A percentile compares a stretch with the other conserved stretches of the same genome.
Conservation (phyloP, 768 basidiomycete species). For the Leucogyrophana mollusca region DNA sequence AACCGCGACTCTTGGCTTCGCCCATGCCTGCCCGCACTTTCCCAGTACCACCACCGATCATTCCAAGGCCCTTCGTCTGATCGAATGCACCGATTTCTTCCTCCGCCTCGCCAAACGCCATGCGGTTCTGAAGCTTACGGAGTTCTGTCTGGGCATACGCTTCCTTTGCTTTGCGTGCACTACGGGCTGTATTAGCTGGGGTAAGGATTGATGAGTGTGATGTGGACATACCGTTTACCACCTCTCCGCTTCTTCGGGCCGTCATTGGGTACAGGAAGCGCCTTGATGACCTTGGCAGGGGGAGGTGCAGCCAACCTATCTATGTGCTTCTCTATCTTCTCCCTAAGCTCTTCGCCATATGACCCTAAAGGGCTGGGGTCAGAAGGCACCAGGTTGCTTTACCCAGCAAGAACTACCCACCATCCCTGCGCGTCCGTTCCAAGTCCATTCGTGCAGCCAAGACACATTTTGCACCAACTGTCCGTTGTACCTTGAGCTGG, state of each 20-base stretch:
- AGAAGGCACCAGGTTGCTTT: constrained; percentile 1
- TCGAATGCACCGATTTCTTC: constrained; percentile 96
- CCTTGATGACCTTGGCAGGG: constrained; percentile 89
- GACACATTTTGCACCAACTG: constrained; percentile 88
- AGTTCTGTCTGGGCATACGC: constrained; percentile 96
- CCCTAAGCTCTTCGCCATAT: constrained; percentile 79
- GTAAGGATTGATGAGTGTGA: neutral
- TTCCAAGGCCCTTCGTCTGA: constrained; percentile 96
- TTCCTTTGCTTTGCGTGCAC: constrained; percentile 97
- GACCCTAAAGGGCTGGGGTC: constrained; percentile 43
- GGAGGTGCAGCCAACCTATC: constrained; percentile 92
- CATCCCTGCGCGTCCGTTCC: constrained; percentile 80
- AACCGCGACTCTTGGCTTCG: constrained; percentile 90
- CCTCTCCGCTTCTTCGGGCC: constrained; percentile 95
- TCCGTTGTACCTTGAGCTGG: constrained; percentile 88
- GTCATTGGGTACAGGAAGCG: constrained; percentile 91
- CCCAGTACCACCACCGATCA: constrained; percentile 88
- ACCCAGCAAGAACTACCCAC: constrained; percentile 44
- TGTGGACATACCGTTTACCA: constrained; percentile 74
- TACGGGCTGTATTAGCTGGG: constrained; percentile 28
- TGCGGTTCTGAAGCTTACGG: constrained; percentile 94
- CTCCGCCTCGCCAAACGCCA: constrained; percentile 94
- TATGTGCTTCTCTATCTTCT: constrained; percentile 91
- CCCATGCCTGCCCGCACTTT: constrained; percentile 86
- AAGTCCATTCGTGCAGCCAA: constrained; percentile 93